A percentile compares a stretch with the other conserved stretches of the same genome.
phyloP scores from a whole-genome alignment of 495 filamentous ascomycete species.

The Penicillium fimorum region DNA sequence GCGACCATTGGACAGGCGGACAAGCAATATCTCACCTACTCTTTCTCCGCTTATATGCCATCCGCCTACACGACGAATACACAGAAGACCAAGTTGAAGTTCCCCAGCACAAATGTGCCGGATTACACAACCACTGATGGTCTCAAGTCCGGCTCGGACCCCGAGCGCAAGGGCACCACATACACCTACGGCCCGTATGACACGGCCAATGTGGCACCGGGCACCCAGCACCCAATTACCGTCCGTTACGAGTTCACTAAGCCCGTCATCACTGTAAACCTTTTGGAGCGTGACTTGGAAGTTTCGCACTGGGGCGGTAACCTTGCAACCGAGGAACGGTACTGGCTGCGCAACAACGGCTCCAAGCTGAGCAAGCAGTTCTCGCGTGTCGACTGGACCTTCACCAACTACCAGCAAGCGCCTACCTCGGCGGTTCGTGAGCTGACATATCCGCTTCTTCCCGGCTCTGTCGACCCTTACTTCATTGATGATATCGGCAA shows the following conservation, averaged over 20 bases:
- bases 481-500: constrained; percentile 98
- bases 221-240: constrained; percentile 64
- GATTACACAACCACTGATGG: constrained; percentile 76
- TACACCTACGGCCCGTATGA: constrained; percentile 93
- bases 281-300: constrained; percentile 85
- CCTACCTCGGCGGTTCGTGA: constrained; percentile 75
- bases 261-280: constrained; percentile 72
- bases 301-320: constrained; percentile 98
- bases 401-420: constrained; percentile 69
- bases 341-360: constrained; percentile 81
- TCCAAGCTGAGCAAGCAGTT: constrained; percentile 83
- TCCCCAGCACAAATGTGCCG: constrained; percentile 72
- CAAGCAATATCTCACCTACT: constrained; percentile 80
- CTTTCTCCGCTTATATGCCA: constrained; percentile 75
- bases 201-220: constrained; percentile 63
- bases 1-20: constrained; percentile 76
- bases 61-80: constrained; percentile 82
- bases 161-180: constrained; percentile 76
- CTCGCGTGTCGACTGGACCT: constrained; percentile 78
- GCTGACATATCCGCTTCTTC: constrained; percentile 72
- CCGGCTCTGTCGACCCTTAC: constrained; percentile 80
- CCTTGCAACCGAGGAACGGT: constrained; percentile 88
- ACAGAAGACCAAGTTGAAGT: constrained; percentile 96
- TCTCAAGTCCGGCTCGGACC: constrained; percentile 65
- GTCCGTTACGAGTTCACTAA: constrained; percentile 96